Conservation (phyloP, 202 grass and related monocot species). For the Zizania palustris region DNA sequence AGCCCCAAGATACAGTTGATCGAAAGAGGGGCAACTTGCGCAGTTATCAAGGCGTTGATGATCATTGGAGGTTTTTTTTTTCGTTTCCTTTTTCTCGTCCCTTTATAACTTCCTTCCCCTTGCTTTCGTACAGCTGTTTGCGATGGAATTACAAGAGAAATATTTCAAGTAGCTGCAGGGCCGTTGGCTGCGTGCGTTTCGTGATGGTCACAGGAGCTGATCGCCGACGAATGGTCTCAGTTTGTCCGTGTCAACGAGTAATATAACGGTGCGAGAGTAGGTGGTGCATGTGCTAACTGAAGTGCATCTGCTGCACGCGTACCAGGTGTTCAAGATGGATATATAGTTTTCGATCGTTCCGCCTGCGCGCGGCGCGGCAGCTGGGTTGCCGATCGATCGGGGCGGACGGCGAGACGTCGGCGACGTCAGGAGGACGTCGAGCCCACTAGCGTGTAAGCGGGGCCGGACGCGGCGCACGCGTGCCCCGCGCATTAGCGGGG, state of each 20-base stretch:
- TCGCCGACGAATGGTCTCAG: neutral
- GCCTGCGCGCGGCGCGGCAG: neutral
- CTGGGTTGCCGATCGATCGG: neutral
- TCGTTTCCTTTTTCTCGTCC: neutral
- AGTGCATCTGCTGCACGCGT: neutral
- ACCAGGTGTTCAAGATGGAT: neutral
- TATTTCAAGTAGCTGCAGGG: neutral
- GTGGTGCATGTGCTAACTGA: neutral
- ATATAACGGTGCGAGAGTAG: no score
- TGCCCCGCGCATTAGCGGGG: slow-evolving; percentile 25
- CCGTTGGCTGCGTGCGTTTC: neutral
- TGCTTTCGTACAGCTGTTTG: slow-evolving; percentile 23
- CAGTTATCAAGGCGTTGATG: slow-evolving; percentile 44
- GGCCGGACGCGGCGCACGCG: slow-evolving; percentile 46
- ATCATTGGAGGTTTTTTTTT: slow-evolving; percentile 32
- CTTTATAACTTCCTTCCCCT: slow-evolving; percentile 33
- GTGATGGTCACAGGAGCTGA: neutral
- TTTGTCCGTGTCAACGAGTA: no score
- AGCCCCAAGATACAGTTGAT: slow-evolving; percentile 45
- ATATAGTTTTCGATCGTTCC: neutral
- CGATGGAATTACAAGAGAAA: neutral
- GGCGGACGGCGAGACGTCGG: neutral
- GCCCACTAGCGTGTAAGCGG: slow-evolving; percentile 25
- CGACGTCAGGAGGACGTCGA: slow-evolving; percentile 52
- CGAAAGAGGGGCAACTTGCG: slow-evolving; percentile 32